Conservation (phyloP, 2,329 filamentous ascomycete genomes). For the Aspergillus udagawae region DNA sequence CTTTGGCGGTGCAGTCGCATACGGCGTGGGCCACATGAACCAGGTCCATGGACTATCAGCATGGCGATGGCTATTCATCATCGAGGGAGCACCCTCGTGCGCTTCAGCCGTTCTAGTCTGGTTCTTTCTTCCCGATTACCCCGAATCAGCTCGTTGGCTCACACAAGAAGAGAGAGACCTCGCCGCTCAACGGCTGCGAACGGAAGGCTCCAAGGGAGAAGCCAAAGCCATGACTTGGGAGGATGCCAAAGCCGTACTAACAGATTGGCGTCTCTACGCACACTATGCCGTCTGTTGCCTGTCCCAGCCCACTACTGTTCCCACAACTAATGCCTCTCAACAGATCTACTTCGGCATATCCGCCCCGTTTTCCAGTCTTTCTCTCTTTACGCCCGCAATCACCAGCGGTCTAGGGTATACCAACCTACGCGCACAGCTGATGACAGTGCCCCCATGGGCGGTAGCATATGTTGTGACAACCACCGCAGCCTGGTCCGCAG, state of each 20-base stretch:
- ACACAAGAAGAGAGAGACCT: constrained; percentile 41
- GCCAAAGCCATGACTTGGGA: constrained; percentile 44
- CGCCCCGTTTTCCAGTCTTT: constrained; percentile 56
- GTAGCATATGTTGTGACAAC: constrained; percentile 54
- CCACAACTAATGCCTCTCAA: neutral
- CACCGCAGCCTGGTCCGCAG: constrained; percentile 56
- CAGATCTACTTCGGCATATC: constrained; percentile 51
- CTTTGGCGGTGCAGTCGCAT: constrained; percentile 55
- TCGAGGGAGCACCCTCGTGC: constrained; percentile 40
- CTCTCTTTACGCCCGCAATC: constrained; percentile 61
- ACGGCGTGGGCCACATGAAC: constrained; percentile 42
- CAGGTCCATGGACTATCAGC: constrained; percentile 33
- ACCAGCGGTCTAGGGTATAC: constrained; percentile 54
- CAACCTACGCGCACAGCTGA: constrained; percentile 59
- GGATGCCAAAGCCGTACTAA: constrained; percentile 46
- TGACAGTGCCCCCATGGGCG: constrained; percentile 64
- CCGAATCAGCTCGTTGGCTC: constrained; percentile 47
- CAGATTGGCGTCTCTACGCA: constrained; percentile 50
- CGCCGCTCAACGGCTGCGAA: constrained; percentile 38
- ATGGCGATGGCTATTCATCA: constrained; percentile 48
- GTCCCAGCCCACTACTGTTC: neutral
- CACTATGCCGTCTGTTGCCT: constrained; percentile 46
- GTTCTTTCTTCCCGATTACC: constrained; percentile 48
- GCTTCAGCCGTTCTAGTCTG: constrained; percentile 39
- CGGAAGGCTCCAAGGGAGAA: constrained; percentile 38